Percentiles rank a stretch among this genome's conserved stretches.
These are phyloP conservation scores for Globisporangium yorkense DNA, from an alignment of 352 stramenopile species.

Conservation along the genomic window DNA sequence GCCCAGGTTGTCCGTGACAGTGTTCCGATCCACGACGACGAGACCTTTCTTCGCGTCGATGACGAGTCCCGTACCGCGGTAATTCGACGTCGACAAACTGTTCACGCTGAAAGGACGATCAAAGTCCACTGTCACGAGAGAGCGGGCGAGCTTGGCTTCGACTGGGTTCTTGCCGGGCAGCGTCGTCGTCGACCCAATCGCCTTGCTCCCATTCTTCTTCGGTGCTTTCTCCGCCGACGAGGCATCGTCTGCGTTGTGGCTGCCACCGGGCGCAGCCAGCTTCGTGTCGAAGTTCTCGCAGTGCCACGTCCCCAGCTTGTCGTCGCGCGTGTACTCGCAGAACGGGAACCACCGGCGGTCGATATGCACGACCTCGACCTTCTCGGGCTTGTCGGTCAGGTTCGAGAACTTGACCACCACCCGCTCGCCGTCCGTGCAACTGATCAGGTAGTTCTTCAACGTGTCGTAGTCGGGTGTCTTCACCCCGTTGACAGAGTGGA, in stretches of 20 bases:
- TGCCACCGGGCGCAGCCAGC: not conserved
- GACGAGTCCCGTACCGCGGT: slow-evolving; percentile 83
- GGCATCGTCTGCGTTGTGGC: slow-evolving; percentile 2
- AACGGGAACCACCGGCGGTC: slow-evolving; percentile 91
- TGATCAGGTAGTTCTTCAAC: slow-evolving; percentile 71
- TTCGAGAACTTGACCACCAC: slow-evolving; percentile 84
- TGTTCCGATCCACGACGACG: slow-evolving; percentile 91
- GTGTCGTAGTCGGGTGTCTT: slow-evolving; percentile 82
- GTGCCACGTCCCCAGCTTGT: slow-evolving; percentile 74
- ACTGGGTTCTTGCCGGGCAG: slow-evolving; percentile 78
- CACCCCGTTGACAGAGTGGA: slow-evolving; percentile 83
- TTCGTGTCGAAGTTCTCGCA: slow-evolving; percentile 52
- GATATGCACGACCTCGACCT: slow-evolving; percentile 83
- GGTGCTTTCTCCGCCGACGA: slow-evolving; percentile 11
- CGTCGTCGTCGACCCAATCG: slow-evolving; percentile 72
- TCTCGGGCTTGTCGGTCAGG: slow-evolving; percentile 68
- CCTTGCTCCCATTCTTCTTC: slow-evolving; percentile 20
- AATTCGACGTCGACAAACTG: slow-evolving; percentile 81
- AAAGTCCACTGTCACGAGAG: slow-evolving; percentile 81
- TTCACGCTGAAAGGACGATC: slow-evolving; percentile 84
- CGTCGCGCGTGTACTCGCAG: slow-evolving; percentile 73
- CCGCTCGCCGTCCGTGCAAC: slow-evolving; percentile 71
- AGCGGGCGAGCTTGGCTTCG: slow-evolving; percentile 78
- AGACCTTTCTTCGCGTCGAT: slow-evolving; percentile 84
- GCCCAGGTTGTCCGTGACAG: slow-evolving; percentile 83